Evolutionary conservation across 345 rosid species (phyloP).

Genomic region (Gossypium herbaceum): DNA sequence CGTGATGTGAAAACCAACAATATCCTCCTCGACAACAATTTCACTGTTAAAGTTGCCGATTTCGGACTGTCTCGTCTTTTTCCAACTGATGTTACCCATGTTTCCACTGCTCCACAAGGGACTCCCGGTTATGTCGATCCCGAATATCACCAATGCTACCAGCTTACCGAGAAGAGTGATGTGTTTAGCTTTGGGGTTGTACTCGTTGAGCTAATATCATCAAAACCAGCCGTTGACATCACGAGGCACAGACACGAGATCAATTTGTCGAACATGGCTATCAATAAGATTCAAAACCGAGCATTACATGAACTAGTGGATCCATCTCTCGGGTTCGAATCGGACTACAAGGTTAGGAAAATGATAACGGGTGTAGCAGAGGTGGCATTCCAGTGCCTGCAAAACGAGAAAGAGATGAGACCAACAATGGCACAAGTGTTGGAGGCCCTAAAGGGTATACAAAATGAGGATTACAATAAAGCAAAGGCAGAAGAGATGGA

Average conservation of each 20-base stretch:
- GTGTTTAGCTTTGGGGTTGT: slow-evolving; percentile 65
- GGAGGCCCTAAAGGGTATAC: slow-evolving; percentile 42
- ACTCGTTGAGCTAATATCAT: slow-evolving; percentile 61
- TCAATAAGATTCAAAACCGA: slow-evolving; percentile 61
- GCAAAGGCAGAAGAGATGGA: slow-evolving; percentile 24
- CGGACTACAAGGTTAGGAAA: slow-evolving; percentile 39
- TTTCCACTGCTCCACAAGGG: slow-evolving; percentile 93
- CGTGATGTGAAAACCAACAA: slow-evolving; percentile 91
- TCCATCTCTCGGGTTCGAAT: slow-evolving; percentile 57
- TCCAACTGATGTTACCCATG: slow-evolving; percentile 61
- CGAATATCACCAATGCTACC: slow-evolving; percentile 82
- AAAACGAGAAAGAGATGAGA: slow-evolving; percentile 58
- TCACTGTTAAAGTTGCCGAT: slow-evolving; percentile 88
- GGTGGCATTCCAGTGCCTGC: slow-evolving; percentile 81
- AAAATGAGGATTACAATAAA: slow-evolving; percentile 19
- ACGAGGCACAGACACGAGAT: slow-evolving; percentile 75
- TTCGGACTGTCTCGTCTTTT: slow-evolving; percentile 85
- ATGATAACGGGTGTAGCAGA: slow-evolving; percentile 69
- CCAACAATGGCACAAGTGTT: slow-evolving; percentile 63
- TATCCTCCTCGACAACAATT: slow-evolving; percentile 71
- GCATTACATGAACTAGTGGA: slow-evolving; percentile 71
- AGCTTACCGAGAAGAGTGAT: slow-evolving; percentile 82
- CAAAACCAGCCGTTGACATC: slow-evolving; percentile 87
- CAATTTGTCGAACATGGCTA: slow-evolving; percentile 70
- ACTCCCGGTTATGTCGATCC: slow-evolving; percentile 97